Conservation (phyloP, 192 early-diverging fungal genomes). For the Umbelopsis ramanniana region DNA sequence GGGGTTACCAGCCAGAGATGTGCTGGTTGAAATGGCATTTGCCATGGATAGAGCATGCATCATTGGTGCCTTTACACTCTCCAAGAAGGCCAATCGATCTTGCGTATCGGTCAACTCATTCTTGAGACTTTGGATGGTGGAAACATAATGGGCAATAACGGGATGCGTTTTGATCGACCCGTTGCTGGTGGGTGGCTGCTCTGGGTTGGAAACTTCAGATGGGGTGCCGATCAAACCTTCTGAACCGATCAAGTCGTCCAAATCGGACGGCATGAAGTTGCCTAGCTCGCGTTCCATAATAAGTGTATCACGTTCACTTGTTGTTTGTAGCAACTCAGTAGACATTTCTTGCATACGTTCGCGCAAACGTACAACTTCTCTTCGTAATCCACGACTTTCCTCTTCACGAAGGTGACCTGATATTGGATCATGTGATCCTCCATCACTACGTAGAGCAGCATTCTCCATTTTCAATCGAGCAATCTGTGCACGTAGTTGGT, state of each 20-base stretch:
- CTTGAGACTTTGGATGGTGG: conserved; percentile 41
- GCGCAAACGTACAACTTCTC: conserved; percentile 50
- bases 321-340: conserved; percentile 44
- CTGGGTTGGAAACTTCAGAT: conserved; percentile 14
- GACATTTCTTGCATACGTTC: conserved; percentile 49
- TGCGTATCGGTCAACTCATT: conserved; percentile 40
- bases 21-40: conserved; percentile 13
- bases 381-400: conserved; percentile 43
- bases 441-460: conserved; percentile 44
- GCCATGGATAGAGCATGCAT: conserved; percentile 17
- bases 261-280: conserved; percentile 36
- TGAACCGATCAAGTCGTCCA: conserved; percentile 33
- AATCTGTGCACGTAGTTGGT: conserved; percentile 56
- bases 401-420: conserved; percentile 41
- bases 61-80: conserved; percentile 25
- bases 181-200: neutral
- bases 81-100: conserved; percentile 33
- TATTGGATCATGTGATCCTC: conserved; percentile 21
- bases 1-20: neutral
- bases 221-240: conserved; percentile 14
- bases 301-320: conserved; percentile 57
- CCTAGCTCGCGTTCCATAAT: conserved; percentile 50
- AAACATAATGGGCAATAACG: conserved; percentile 39
- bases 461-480: conserved; percentile 57
- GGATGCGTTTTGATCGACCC: conserved; percentile 35